phyloP scores from a whole-genome alignment of 257 asterid species.

The Penstemon newberryi region DNA sequence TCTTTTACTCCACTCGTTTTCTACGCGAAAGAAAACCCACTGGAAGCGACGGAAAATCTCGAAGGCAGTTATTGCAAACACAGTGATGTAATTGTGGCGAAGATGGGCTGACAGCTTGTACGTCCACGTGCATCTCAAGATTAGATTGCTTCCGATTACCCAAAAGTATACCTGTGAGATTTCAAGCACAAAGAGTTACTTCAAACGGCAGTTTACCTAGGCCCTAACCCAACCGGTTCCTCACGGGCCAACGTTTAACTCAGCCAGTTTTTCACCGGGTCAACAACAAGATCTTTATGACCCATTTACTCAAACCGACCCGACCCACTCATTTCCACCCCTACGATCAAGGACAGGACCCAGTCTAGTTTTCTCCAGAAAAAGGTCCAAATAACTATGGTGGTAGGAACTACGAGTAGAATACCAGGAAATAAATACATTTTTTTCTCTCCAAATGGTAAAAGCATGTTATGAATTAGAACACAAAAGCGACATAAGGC shows the following conservation, averaged over 20 bases:
- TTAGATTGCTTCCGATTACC: conserved; percentile 84
- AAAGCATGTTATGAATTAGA: neutral
- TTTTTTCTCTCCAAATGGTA: neutral
- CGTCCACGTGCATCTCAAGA: conserved; percentile 94
- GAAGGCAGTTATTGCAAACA: conserved; percentile 68
- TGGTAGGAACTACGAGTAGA: no score
- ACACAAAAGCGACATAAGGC: conserved; percentile 3
- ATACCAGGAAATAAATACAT: no score
- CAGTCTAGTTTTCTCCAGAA: no score
- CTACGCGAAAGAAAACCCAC: conserved; percentile 94
- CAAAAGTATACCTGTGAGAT: conserved; percentile 74
- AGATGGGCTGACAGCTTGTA: conserved; percentile 98
- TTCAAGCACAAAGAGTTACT: conserved; percentile 14
- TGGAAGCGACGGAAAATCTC: conserved; percentile 92
- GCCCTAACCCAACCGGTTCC: no score
- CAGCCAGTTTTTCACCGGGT: no score
- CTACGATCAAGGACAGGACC: no score
- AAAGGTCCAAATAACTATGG: no score
- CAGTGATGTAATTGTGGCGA: conserved; percentile 75
- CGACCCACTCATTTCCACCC: no score
- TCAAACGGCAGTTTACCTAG: neutral
- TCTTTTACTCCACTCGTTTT: conserved; percentile 86
- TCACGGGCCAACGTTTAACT: no score
- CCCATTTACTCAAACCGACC: no score
- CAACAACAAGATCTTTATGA: no score